Base-by-base conservation (phyloP, 371 early-diverging fungal species). In the Apophysomyces trapeziformis region DNA sequence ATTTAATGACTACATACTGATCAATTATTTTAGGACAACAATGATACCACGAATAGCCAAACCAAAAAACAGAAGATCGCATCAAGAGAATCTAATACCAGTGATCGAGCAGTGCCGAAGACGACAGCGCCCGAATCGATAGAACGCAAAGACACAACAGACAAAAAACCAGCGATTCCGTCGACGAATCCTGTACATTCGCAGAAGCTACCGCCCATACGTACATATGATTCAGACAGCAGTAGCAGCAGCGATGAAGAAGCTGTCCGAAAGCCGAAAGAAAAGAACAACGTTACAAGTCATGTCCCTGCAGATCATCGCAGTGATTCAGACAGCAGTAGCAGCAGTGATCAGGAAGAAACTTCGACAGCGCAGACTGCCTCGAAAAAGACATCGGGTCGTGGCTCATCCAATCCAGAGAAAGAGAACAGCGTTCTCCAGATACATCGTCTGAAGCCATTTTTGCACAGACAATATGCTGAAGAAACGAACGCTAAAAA, bases 171-270 rank as follows among this genome's bases (percentile, higher is more conserved):
- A 41, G 13, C 0, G 13, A 13, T 41, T 11, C 41, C 5, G 5
- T 41, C 41, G 2, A 41, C 41, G 41, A 13, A 41, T 1, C 2
- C 41, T 41, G 41, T 41, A 11, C 41, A 13, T 41, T 11, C 13
- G 11, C 8, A 13, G 1, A 41, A 41, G 11, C 8, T 41, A 41
- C 41, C 41, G 2, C 11, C 13, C 41, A 41, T 21, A 21, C 54
- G 54, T 50, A 50, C 54, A 26, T 50, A 50, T 21, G 54, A 50
- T 50, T 50, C 54, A 8, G 54, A 50, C 21, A 50, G 54, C 21
- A 8, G 21, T 21, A 50, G 54, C 54, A 50, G 54, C 54, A 21
- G 21, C 21, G 54, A 50, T 8, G 54, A 50, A 9, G 54, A 50
- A 7, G 47, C 1, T 7, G 47, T 2, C 7, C n/a, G 1, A 4